These are phyloP conservation scores for Lipomyces chichibuensis DNA, from an alignment of 805 yeast genomes.

Conservation along the genomic window DNA sequence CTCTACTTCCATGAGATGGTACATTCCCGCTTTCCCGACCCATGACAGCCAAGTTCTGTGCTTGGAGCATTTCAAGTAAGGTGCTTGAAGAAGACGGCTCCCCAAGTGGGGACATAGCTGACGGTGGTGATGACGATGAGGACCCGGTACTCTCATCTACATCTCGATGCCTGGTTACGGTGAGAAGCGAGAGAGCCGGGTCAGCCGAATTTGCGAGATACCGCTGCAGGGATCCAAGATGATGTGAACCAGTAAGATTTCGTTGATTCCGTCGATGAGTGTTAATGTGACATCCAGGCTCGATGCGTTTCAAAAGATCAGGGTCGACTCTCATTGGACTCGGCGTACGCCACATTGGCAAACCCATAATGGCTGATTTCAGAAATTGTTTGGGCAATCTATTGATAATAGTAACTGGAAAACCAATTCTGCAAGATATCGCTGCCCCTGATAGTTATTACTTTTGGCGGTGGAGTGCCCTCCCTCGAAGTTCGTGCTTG, in stretches of 20 bases:
- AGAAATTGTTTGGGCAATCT: not conserved
- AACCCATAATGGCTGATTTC: constrained; percentile 11
- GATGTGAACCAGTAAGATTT: not conserved
- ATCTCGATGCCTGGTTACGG: constrained; percentile 6
- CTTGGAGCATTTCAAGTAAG: constrained; percentile 1
- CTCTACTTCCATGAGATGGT: constrained; percentile 2
- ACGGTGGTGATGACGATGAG: constrained; percentile 11
- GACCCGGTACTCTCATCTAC: constrained; percentile 4
- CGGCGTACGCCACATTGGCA: constrained; percentile 17
- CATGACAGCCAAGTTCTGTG: constrained; percentile 3
- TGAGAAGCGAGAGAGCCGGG: constrained; percentile 2
- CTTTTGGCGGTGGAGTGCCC: not conserved
- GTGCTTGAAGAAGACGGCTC: constrained; percentile 9
- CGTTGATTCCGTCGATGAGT: not conserved
- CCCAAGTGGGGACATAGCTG: not conserved
- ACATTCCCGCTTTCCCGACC: not conserved
- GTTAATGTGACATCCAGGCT: constrained; percentile 6
- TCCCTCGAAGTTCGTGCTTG: not conserved
- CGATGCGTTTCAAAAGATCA: constrained; percentile 4
- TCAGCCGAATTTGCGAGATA: constrained; percentile 5
- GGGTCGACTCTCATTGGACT: constrained; percentile 5
- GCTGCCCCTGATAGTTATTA: not conserved
- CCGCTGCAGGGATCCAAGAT: not conserved
- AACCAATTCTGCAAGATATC: not conserved
- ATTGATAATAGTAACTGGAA: not conserved